Evolutionary conservation across 129 eudicot species (phyloP), one percentile per base, ranked within the genome.

Genomic region (Escallonia rubra): DNA sequence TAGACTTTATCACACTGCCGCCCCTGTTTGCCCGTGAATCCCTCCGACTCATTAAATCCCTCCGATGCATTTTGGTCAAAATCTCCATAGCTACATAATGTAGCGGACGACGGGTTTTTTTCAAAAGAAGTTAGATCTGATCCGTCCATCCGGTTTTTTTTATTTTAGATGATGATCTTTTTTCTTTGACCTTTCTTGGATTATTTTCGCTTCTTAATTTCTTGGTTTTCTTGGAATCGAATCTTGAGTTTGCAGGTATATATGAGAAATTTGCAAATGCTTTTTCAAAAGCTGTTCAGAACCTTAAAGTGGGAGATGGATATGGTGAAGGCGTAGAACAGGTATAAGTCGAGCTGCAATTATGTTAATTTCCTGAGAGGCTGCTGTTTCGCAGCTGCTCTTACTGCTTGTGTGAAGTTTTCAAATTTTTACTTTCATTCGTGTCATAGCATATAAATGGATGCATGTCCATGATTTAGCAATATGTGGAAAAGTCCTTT

Each of bases 281-380:
- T 65, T 82, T 86, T 16, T 72, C 90, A 70, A 70, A 74, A 60
- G 96, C 96, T 67, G 92, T 93, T 50, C 78, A 84, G 75, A 74
- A 68, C 60, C 79, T 93, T 72, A 87, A 89, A 89, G 96, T 93
- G 74, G 96, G 99, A 64, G 74, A 93, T 84, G 99, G 99, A 41
- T 86, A 89, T 59, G 72, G 67, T 70, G 96, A 93, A 70, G 96
- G 92, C 72, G 99, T 84, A 63, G 74, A 58, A 46, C 91, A 80
- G 96, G 98, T 92, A 79, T 75, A 73, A 56, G 65, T 61, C 62
- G 44, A 34, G 47, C 70, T 10, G 34, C 40, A 8, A 48, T 63
- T 57, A 48, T 53, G 12, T 48, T 59, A 40, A 23, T 16, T 59
- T 23, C 16, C 55, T 70, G 5, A 41, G 23, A 47, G 7, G 3